Base-by-base conservation (phyloP, 2,329 filamentous ascomycete genomes). In the Phyllachora maydis region DNA sequence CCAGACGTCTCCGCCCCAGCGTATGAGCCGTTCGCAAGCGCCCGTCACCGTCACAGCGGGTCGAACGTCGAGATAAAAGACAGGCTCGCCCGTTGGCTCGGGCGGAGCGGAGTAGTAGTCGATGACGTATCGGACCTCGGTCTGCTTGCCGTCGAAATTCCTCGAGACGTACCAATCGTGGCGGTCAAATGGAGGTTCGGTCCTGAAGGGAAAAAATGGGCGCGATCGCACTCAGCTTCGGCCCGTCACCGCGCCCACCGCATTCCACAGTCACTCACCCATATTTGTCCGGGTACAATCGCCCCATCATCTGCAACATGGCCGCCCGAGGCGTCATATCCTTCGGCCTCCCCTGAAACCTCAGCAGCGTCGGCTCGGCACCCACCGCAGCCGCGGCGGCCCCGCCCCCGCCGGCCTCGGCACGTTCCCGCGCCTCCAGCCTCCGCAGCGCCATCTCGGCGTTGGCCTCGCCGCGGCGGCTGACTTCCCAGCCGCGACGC, bases 121-220 rank as follows among this genome's bases (percentile, higher is more conserved):
- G 43, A 98, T 98, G 26, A 98, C 69, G 45, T 98, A 98, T 38
- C 88, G 68, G 21, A 93, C 58, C 53, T 93, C 73, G 43, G 72
- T 74, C 37, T 56, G 59, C 28, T 70, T 45, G 14, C 77, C 78
- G 25, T 70, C 58, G 23, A 63, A 49, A 16, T 73, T 62, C 31
- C 88, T 64, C 33, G 77, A 64, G 19, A 98, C 77, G 42, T 74
- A 95, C 88, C 88, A 98, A 45, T 98, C 88, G 45, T 98, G 88
- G 30, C 88, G 69, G 48, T 98, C 88, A 39, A 98, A 98, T 2
- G 88, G 88, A 8, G 81, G 76, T 25, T 81, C 73, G 6, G 73
- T 71, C 4, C 74, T 79, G 32, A 16, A 25, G 16, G 26, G 12
- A 4, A 7, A 7, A 18, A 11, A 3, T 15, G 11, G 12, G 22